Evolutionary conservation across 2,329 filamentous ascomycete genomes (phyloP).

Genomic region (Aspergillus sp.): DNA sequence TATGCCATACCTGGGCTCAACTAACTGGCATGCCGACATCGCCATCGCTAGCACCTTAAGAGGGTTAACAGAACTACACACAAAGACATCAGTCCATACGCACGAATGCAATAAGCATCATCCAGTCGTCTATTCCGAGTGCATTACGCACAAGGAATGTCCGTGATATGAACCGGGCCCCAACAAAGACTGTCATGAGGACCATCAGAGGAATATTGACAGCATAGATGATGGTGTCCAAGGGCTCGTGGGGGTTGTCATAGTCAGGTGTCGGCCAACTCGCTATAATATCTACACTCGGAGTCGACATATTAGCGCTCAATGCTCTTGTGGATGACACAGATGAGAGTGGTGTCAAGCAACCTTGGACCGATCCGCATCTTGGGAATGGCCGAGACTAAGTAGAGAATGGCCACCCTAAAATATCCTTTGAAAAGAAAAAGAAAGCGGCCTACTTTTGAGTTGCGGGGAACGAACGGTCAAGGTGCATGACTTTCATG

Average conservation of each 20-base stretch:
- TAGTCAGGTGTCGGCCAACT: slow-evolving; percentile 3
- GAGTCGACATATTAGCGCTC: neutral
- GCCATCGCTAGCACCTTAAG: slow-evolving; percentile 1
- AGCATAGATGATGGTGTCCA: neutral
- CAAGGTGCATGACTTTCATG: no score
- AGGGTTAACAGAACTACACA: neutral
- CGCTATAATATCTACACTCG: neutral
- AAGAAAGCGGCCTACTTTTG: neutral
- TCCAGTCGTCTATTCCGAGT: slow-evolving; percentile 7
- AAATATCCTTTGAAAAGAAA: no score
- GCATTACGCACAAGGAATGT: slow-evolving; percentile 5
- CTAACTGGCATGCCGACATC: slow-evolving; percentile 1
- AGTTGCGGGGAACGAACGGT: neutral
- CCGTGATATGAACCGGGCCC: neutral
- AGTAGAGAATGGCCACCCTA: no score
- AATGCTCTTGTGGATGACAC: neutral
- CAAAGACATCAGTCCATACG: neutral
- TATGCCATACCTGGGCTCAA: neutral
- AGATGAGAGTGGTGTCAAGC: neutral
- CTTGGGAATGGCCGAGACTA: neutral
- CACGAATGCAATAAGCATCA: slow-evolving; percentile 6
- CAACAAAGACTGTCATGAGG: slow-evolving; percentile 1
- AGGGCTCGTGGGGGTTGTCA: slow-evolving; percentile 3
- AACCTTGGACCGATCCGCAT: neutral
- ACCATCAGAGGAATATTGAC: slow-evolving; percentile 1